Conservation (phyloP, 306 rosid genomes). For the Quercus gilva region DNA sequence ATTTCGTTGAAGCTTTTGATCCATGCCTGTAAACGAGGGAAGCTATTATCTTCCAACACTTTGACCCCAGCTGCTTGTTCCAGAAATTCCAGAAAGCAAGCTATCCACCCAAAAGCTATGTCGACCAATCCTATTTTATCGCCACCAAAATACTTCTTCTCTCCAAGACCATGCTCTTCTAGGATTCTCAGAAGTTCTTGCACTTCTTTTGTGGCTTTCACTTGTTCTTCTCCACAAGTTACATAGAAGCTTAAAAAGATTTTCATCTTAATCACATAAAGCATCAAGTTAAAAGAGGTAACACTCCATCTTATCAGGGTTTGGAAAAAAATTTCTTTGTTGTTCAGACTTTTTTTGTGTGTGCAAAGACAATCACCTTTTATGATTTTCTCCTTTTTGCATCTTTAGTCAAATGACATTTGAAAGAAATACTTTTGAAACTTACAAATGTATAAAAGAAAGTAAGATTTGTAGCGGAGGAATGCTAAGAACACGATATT, state of each 20-base stretch:
- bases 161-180: conserved; percentile 22
- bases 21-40: conserved; percentile 27
- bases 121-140: conserved; percentile 21
- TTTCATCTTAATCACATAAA: background rate
- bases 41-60: conserved; percentile 6
- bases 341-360: background rate
- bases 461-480: no score
- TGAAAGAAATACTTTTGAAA: no score
- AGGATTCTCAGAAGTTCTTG: conserved; percentile 1
- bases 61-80: conserved; percentile 13
- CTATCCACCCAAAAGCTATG: conserved; percentile 16
- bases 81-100: conserved; percentile 10
- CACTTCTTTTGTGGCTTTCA: background rate
- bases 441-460: no score
- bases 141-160: conserved; percentile 25
- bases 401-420: no score
- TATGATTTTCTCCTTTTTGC: no score
- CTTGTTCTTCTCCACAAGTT: background rate
- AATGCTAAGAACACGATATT: no score
- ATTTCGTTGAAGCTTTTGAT: conserved; percentile 22
- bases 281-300: background rate
- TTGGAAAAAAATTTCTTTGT: background rate
- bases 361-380: no score
- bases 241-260: background rate
- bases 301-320: no score